Base-by-base conservation (phyloP, 495 filamentous ascomycete species). In the Aspergillus sclerotioniger region DNA sequence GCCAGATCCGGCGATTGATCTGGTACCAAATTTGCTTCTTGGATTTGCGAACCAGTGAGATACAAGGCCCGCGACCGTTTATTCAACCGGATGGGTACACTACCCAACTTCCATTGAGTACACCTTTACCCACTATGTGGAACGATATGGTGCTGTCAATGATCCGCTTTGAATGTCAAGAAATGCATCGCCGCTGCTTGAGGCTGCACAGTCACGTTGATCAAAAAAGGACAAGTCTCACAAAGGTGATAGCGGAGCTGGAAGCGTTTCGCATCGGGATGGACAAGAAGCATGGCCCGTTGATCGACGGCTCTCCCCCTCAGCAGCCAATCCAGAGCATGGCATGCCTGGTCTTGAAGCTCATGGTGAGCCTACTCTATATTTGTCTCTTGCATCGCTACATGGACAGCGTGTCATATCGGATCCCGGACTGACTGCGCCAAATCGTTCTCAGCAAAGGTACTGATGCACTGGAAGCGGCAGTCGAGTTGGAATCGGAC, bases 141-240 rank as follows among this genome's bases (percentile, higher is more conserved):
- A 90, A 89, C 2, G 84, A 87, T 31, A 82, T 82, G 62, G 85
- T 87, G 16, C 71, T 89, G 32, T 66, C 84, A 0, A 69, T 84
- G 4, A 87, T 91, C 57, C 81, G 87, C 6, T 87, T 88, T 61
- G 86, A 90, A 64, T 82, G 84, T 63, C 87, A 86, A 64, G 87
- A 91, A 66, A 87, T 90, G 79, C 82, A 85, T 65, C 82, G 89
- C 8, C 70, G 73, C 31, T 76, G 88, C 65, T 88, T 84, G 82
- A 65, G 80, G 13, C 85, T 89, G 60, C 76, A 86, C 33, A 75
- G 79, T 21, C 77, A 80, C 50, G 70, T 89, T n/a, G 84, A 88
- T 61, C 72, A 73, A 43, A 80, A 79, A 60, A 80, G 82, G 66
- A 84, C 83, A 32, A 66, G 47, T 13, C 48, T 67, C 28, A 56